phyloP scores from a whole-genome alignment of 768 basidiomycete species.

The Krasilnikovozyma curviuscula region DNA sequence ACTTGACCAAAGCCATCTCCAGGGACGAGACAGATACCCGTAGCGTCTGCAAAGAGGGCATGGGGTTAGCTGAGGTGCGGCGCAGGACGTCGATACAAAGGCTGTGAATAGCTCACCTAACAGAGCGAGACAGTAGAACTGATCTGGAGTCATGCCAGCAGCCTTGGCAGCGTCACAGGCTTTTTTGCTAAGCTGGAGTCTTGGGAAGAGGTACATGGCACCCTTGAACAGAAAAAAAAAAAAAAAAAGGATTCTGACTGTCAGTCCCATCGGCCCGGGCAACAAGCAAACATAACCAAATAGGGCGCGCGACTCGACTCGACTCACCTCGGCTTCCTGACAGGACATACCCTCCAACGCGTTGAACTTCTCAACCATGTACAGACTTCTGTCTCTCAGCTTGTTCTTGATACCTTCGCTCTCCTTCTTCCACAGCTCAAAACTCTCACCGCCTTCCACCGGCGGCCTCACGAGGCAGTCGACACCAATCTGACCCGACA shows the following conservation, averaged over 20 bases:
- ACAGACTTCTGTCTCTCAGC: slow-evolving; percentile 45
- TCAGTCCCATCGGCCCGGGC: too few relatives aligned
- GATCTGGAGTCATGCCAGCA: slow-evolving; percentile 64
- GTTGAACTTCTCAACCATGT: slow-evolving; percentile 66
- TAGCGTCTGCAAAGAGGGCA: slow-evolving; percentile 23
- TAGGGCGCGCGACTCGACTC: too few relatives aligned
- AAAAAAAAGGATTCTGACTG: neutral
- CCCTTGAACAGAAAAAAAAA: slow-evolving; percentile 36
- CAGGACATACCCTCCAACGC: slow-evolving; percentile 71
- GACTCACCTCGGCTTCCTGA: slow-evolving; percentile 39
- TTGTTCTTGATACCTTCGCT: slow-evolving; percentile 58
- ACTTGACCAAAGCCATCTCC: slow-evolving; percentile 89
- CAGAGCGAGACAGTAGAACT: slow-evolving; percentile 64
- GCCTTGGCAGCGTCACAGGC: slow-evolving; percentile 54
- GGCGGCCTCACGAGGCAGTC: slow-evolving; percentile 90
- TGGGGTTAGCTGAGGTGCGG: too few relatives aligned
- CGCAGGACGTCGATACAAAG: neutral
- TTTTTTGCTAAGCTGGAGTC: slow-evolving; percentile 49
- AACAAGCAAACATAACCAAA: neutral
- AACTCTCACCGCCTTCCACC: slow-evolving; percentile 50
- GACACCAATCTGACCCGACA: slow-evolving; percentile 80
- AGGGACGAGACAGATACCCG: slow-evolving; percentile 68
- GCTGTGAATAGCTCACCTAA: slow-evolving; percentile 37
- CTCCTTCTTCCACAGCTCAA: slow-evolving; percentile 62
- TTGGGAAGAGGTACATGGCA: slow-evolving; percentile 83